A percentile compares a stretch with the other conserved stretches of the same genome.
Evolutionary conservation across 306 rosid genomes (phyloP).

Genomic region (Betula pendula): DNA sequence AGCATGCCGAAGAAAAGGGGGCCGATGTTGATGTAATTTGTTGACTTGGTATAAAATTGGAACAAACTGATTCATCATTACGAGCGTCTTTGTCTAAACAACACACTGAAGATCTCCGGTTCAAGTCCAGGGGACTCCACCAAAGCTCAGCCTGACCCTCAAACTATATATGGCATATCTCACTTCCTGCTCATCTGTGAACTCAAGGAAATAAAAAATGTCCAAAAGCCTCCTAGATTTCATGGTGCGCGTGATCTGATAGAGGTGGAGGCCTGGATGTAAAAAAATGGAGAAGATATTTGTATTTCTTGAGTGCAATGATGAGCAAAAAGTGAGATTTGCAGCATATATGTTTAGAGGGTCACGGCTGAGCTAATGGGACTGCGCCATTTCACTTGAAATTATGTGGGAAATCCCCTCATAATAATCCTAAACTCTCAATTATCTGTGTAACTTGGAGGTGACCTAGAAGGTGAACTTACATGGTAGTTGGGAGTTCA

Average conservation of each 20-base stretch:
- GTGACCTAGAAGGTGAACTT: constrained; percentile 6
- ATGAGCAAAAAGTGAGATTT: not conserved
- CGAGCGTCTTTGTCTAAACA: constrained; percentile 7
- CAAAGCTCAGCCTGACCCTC: not conserved
- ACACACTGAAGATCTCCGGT: not conserved
- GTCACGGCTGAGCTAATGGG: not conserved
- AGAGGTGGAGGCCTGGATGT: not conserved
- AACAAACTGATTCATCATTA: constrained; percentile 10
- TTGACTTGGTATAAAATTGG: constrained; percentile 1
- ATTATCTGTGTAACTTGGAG: constrained; percentile 13
- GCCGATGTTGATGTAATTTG: not conserved
- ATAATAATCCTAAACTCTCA: no score
- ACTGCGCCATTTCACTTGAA: not conserved
- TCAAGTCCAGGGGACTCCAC: not conserved
- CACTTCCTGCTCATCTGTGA: not conserved
- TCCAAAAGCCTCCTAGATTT: not conserved
- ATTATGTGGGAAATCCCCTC: constrained; percentile 3
- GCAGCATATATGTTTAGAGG: not conserved
- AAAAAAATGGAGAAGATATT: not conserved
- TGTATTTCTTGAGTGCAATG: not conserved
- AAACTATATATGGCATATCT: not conserved
- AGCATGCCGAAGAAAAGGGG: not conserved
- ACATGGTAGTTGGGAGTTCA: not conserved
- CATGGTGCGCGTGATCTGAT: no score
- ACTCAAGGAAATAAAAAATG: not conserved